Evolutionary conservation across 495 filamentous ascomycete species (phyloP).

Genomic region (Penicillium angulare): DNA sequence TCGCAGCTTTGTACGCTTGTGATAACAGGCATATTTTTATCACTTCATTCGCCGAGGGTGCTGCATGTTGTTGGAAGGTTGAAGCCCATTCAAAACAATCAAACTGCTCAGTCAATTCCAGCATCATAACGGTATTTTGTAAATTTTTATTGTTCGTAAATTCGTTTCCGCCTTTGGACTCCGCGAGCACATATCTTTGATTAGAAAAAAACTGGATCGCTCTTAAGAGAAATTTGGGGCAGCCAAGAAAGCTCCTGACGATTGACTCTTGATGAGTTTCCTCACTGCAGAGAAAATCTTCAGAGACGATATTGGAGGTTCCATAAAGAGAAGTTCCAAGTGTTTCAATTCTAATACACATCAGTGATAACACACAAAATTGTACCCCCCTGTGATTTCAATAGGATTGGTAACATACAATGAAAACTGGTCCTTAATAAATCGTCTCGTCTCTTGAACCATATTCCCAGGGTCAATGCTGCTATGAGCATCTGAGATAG

Average conservation of each 20-base stretch:
- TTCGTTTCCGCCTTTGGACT: background rate
- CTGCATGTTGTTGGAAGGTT: conserved; percentile 28
- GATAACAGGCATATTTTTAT: conserved; percentile 22
- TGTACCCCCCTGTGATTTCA: too few relatives aligned
- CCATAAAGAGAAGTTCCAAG: too few relatives aligned
- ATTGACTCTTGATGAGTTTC: conserved; percentile 26
- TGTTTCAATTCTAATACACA: too few relatives aligned
- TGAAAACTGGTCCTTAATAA: conserved; percentile 41
- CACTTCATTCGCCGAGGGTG: conserved; percentile 20
- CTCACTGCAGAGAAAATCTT: too few relatives aligned
- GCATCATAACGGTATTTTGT: conserved; percentile 11
- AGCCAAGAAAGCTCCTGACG: conserved; percentile 40
- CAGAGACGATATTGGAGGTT: too few relatives aligned
- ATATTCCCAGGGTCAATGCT: background rate
- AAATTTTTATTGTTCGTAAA: conserved; percentile 8
- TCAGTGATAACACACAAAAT: too few relatives aligned
- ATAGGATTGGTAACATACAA: conserved; percentile 17
- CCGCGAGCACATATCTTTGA: background rate
- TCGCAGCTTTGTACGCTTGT: conserved; percentile 30
- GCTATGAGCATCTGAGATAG: conserved; percentile 14
- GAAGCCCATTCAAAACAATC: conserved; percentile 34
- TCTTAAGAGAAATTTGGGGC: conserved; percentile 33
- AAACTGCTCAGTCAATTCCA: conserved; percentile 25
- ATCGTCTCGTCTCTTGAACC: conserved; percentile 15
- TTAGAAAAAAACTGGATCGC: conserved; percentile 31